Evolutionary conservation across 1,139 yeast genomes (phyloP).

Genomic region (Pichia sp.): DNA sequence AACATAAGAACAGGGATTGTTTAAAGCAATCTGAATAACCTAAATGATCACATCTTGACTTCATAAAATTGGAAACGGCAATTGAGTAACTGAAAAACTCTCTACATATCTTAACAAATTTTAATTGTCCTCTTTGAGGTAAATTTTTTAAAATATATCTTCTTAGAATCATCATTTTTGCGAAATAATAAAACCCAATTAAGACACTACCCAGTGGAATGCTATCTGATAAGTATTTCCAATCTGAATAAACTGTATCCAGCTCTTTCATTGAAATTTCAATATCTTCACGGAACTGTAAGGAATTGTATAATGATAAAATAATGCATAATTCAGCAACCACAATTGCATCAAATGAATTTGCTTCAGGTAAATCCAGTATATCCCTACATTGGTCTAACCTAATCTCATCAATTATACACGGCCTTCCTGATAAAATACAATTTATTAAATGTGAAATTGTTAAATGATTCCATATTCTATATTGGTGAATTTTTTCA

Average conservation of each 20-base stretch:
- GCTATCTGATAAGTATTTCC: constrained; percentile 22
- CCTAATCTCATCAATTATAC: constrained; percentile 62
- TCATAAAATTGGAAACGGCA: constrained; percentile 1
- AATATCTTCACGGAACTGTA: constrained; percentile 35
- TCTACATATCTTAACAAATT: constrained; percentile 3
- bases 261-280: constrained; percentile 20
- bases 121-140: constrained; percentile 8
- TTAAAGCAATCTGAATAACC: constrained; percentile 7
- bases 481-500: constrained; percentile 36
- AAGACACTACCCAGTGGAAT: constrained; percentile 15
- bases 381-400: constrained; percentile 59
- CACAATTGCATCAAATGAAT: constrained; percentile 76
- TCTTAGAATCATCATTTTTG: constrained; percentile 21
- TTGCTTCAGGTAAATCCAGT: constrained; percentile 55
- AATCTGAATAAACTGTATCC: constrained; percentile 18
- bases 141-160: constrained; percentile 17
- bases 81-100: constrained; percentile 1
- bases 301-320: constrained; percentile 55
- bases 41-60: neutral
- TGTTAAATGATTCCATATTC: constrained; percentile 67
- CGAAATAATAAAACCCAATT: constrained; percentile 16
- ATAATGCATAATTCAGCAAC: constrained; percentile 67
- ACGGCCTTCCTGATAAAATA: constrained; percentile 66
- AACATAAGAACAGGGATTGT: constrained; percentile 3
- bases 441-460: constrained; percentile 64